Conservation (phyloP, 352 stramenopile genomes). For the Globisporangium viniferum region DNA sequence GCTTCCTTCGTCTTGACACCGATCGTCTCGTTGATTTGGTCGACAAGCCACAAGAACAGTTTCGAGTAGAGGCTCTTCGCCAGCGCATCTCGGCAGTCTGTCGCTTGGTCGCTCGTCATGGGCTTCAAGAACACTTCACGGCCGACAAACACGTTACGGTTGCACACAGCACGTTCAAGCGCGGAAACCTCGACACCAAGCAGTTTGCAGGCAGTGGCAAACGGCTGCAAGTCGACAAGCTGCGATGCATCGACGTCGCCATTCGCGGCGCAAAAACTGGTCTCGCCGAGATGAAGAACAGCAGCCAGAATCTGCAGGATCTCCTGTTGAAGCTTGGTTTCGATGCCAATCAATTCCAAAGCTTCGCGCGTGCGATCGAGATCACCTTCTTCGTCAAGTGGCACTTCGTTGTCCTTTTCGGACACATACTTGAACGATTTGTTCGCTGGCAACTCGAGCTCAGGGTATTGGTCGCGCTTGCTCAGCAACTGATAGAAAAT, state of each 20-base stretch:
- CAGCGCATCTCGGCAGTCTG: conserved; percentile 90
- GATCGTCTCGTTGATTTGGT: conserved; percentile 92
- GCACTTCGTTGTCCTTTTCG: conserved; percentile 22
- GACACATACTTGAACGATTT: conserved; percentile 75
- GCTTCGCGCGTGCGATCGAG: conserved; percentile 76
- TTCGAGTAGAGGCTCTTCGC: conserved; percentile 95
- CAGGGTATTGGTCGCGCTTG: conserved; percentile 48
- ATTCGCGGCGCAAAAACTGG: conserved; percentile 73
- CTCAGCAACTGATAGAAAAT: conserved; percentile 93
- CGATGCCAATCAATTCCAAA: conserved; percentile 88
- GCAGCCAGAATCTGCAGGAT: conserved; percentile 88
- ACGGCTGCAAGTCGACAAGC: conserved; percentile 55
- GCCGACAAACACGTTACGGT: conserved; percentile 81
- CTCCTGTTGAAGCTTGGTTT: conserved; percentile 72
- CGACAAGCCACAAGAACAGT: conserved; percentile 95
- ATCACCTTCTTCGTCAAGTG: conserved; percentile 62
- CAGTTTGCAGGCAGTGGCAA: conserved; percentile 50
- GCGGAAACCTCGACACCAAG: conserved; percentile 52
- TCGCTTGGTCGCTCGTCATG: conserved; percentile 81
- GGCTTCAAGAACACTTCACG: conserved; percentile 79
- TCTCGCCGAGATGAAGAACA: conserved; percentile 92
- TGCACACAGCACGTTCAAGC: conserved; percentile 68
- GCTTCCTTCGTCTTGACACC: conserved; percentile 47
- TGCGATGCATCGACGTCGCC: conserved; percentile 79
- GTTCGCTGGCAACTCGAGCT: conserved; percentile 46